phyloP scores from a whole-genome alignment of 768 basidiomycete species.

The Tylopilus sp. region DNA sequence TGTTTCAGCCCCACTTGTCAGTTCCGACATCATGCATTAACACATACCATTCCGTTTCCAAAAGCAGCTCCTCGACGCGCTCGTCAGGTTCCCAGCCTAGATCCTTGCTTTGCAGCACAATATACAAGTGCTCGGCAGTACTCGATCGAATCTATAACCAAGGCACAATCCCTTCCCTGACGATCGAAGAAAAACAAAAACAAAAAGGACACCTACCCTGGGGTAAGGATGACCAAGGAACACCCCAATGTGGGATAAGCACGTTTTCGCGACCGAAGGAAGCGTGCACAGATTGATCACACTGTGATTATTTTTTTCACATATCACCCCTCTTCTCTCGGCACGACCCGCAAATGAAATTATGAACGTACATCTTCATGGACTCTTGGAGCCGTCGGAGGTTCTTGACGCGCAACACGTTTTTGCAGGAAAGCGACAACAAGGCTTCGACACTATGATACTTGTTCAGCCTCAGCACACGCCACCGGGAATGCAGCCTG shows the following conservation, averaged over 20 bases:
- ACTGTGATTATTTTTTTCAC: constrained; percentile 36
- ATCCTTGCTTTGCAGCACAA: constrained; percentile 69
- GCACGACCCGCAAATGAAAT: constrained; percentile 23
- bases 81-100: constrained; percentile 61
- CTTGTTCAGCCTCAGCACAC: constrained; percentile 12
- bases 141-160: constrained; percentile 69
- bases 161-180: constrained; percentile 3
- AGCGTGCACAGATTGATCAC: constrained; percentile 61
- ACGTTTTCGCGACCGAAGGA: constrained; percentile 39
- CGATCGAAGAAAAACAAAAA: constrained; percentile 11
- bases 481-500: constrained; percentile 15
- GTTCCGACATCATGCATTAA: background rate
- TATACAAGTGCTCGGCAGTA: constrained; percentile 81
- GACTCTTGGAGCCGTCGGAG: constrained; percentile 76
- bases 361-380: constrained; percentile 73
- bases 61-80: constrained; percentile 56
- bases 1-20: constrained; percentile 24
- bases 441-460: constrained; percentile 53
- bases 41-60: constrained; percentile 80
- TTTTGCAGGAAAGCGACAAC: constrained; percentile 54
- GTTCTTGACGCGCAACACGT: constrained; percentile 71
- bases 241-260: constrained; percentile 42
- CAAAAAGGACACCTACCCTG: constrained; percentile 57
- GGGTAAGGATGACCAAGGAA: constrained; percentile 84
- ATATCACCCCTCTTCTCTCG: constrained; percentile 5